Evolutionary conservation across 257 asterid species (phyloP), one percentile per base, ranked within the genome.

Genomic region (Nicotiana attenuata): DNA sequence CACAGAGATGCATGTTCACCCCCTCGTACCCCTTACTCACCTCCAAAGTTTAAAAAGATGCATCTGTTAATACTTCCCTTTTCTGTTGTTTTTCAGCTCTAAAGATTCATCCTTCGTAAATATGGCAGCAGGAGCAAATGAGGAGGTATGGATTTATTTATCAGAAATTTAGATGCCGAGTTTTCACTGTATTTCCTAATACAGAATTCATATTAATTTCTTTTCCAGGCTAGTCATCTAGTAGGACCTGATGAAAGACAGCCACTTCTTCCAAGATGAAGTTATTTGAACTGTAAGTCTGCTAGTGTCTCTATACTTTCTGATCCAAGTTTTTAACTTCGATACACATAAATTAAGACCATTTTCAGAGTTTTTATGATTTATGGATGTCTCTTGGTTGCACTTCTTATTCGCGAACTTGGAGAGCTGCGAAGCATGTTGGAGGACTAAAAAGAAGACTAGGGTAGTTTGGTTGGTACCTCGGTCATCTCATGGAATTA

Each of bases 101-200:
- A 90, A 85, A 90, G 99, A 94, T 76, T 65, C 89, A 41, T 90
- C 97, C 83, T 94, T 96, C 81, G 84, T 96, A 82, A 87, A 96
- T 78, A 92, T 96, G 89, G 88, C 98, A 73, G 97, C 99, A 31
- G 98, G 97, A 59, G 98, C 98, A 45, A 89, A 92, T 81, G 97
- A 94, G 69, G 98, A 96, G 87, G 99, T 93, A 87, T 77, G 77
- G 76, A 55, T 64, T 22, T 20, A 50, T 71, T n/a, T 53, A 26
- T 65, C 20, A 41, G 29, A 64, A 24, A 16, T 64, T 65, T 50
- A 56, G 22, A 26, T 28, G 15, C 24, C 1, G 9, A 63, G 13
- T 52, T 52, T 80, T 24, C n/a, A 17, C 50, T 57, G 61, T 80
- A 52, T 80, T 50, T 50, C 63, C 80, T 75, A 75, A 10, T 45